Percentiles rank a stretch among this genome's conserved stretches.
These are phyloP conservation scores for Vishniacozyma victoriae DNA, from an alignment of 768 basidiomycete species.

Conservation along the genomic window DNA sequence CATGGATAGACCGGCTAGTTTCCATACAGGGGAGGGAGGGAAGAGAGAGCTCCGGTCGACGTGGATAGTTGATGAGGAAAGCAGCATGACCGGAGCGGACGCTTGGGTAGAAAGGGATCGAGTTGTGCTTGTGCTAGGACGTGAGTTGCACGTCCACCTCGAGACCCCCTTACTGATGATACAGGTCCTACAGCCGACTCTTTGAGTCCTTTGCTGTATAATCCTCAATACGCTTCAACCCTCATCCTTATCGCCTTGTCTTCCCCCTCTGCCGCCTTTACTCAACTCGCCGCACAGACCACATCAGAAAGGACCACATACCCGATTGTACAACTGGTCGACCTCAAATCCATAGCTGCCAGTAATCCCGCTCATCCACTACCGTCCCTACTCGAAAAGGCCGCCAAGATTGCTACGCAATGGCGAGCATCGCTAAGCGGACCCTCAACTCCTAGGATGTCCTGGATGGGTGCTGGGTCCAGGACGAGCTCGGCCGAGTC, in stretches of 20 bases:
- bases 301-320: conserved; percentile 7
- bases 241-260: conserved; percentile 20
- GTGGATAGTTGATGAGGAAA: no score
- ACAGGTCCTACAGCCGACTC: conserved; percentile 17
- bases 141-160: conserved; percentile 9
- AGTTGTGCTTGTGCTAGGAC: conserved; percentile 24
- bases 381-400: conserved; percentile 15
- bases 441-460: background rate
- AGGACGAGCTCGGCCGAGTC: conserved; percentile 5
- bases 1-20: no score
- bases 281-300: conserved; percentile 8
- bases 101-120: conserved; percentile 14
- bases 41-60: no score
- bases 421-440: conserved; percentile 2
- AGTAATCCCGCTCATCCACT: conserved; percentile 9
- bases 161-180: background rate
- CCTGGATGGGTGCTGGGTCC: background rate
- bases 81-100: conserved; percentile 12
- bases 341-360: background rate
- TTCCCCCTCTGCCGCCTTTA: conserved; percentile 21
- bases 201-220: conserved; percentile 24
- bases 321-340: conserved; percentile 22
- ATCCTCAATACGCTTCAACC: conserved; percentile 21
- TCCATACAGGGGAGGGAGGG: no score
- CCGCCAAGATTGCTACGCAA: conserved; percentile 9